phyloP scores from a whole-genome alignment of 1,284 basidiomycete genomes.

The Cutaneotrichosporon cyanovorans region DNA sequence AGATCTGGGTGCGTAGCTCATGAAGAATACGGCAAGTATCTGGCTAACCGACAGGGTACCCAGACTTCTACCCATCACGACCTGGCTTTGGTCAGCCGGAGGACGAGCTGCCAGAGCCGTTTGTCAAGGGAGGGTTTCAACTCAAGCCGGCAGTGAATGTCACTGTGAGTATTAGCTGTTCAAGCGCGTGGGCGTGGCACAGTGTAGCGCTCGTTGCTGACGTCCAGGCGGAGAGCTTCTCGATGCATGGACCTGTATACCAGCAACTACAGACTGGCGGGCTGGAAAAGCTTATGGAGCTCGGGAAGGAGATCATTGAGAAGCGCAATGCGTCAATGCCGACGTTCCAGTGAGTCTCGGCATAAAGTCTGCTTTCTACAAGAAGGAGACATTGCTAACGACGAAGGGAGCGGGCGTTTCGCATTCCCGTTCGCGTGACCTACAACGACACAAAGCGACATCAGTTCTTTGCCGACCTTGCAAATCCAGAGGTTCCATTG shows the following conservation, averaged over 20 bases:
- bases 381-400: background rate
- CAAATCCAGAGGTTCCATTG: slow-evolving; percentile 79
- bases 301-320: slow-evolving; percentile 71
- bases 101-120: slow-evolving; percentile 66
- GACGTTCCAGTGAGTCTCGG: slow-evolving; percentile 15
- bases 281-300: slow-evolving; percentile 61
- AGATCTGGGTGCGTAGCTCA: slow-evolving; percentile 34
- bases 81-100: slow-evolving; percentile 77
- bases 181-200: too few relatives aligned
- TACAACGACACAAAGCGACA: slow-evolving; percentile 81
- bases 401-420: slow-evolving; percentile 63
- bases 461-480: slow-evolving; percentile 84
- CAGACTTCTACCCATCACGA: slow-evolving; percentile 75
- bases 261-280: slow-evolving; percentile 50
- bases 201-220: slow-evolving; percentile 1
- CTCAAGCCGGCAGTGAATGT: slow-evolving; percentile 53
- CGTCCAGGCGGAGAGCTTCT: slow-evolving; percentile 51
- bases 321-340: slow-evolving; percentile 48
- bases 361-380: too few relatives aligned
- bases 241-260: slow-evolving; percentile 52
- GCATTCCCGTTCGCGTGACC: slow-evolving; percentile 78
- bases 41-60: slow-evolving; percentile 55
- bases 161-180: slow-evolving; percentile 12
- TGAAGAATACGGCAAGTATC: background rate
- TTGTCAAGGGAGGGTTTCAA: slow-evolving; percentile 71